Evolutionary conservation across 768 basidiomycete genomes (phyloP), one percentile per base, ranked within the genome.

Genomic region (Russula lepida): DNA sequence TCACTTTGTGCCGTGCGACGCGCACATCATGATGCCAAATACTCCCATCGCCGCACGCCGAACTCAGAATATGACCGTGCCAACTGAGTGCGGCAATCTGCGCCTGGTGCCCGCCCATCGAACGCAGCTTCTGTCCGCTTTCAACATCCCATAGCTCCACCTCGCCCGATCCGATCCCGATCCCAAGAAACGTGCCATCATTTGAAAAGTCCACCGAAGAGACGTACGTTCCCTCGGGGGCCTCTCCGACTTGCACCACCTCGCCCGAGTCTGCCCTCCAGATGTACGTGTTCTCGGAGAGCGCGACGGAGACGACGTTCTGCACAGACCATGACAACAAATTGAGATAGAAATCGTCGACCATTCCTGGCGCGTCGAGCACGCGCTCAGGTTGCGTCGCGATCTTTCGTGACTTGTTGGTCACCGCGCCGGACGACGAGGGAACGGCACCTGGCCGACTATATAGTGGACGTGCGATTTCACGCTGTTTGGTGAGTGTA

Each of bases 21-120:
- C 97, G 81, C 1, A 99, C 95, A 70, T 99, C 97, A 68, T 95
- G 93, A 72, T 98, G 93, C 81, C 91, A 91, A 67, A 99, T 97
- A 63, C 90, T 90, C 1, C 97, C 97, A 69, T 97, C 94, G 13
- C 85, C 84, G 68, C 95, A 95, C 0, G 94, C 97, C 0, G 88
- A 90, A 30, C 82, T 88, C 43, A 98, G 76, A 43, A 97, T 78
- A 65, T 95, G 93, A 35, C 85, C 79, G 71, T 88, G 79, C 97
- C 97, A 99, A 9, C 85, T 85, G 28, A 99, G 76, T 2, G 84
- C 81, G 0, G 92, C 90, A 9, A 98, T 78, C 68, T 98, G 88
- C 0, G 81, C 85, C 52, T 86, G 81, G 68, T 95, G 94, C 0
- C 94, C 93, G 1, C 72, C 67, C 95, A 99, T 98, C n/a, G 90